Evolutionary conservation across 768 basidiomycete species (phyloP).

Genomic region (Tylopilus cervinicoccineus): DNA sequence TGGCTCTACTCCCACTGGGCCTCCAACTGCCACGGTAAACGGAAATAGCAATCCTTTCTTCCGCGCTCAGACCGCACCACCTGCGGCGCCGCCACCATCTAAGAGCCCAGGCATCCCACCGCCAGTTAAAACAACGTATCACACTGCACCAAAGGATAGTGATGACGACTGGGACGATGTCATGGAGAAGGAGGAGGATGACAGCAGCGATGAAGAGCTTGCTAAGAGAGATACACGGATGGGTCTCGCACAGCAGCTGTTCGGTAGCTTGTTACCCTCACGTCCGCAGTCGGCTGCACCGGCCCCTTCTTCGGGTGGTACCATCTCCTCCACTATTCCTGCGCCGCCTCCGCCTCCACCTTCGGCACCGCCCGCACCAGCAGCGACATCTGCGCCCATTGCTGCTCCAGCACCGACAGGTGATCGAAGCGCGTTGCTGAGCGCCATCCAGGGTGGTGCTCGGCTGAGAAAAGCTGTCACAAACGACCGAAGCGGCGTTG

Average conservation of each 20-base stretch:
- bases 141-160: constrained; percentile 53
- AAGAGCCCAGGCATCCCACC: constrained; percentile 37
- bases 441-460: constrained; percentile 74
- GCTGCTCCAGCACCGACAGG: constrained; percentile 40
- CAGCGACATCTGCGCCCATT: constrained; percentile 23
- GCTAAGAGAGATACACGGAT: constrained; percentile 58
- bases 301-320: constrained; percentile 15
- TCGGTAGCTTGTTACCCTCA: constrained; percentile 63
- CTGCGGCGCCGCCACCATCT: constrained; percentile 36
- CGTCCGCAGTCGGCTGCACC: constrained; percentile 54
- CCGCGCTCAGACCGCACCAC: constrained; percentile 42
- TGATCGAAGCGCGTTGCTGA: constrained; percentile 64
- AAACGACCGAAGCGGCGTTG: constrained; percentile 73
- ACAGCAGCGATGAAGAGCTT: constrained; percentile 79
- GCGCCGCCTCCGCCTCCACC: constrained; percentile 38
- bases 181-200: constrained; percentile 64
- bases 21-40: constrained; percentile 28
- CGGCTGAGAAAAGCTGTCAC: constrained; percentile 74
- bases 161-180: constrained; percentile 89
- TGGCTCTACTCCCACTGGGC: constrained; percentile 22
- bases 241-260: constrained; percentile 75
- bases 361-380: constrained; percentile 27
- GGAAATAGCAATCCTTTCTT: constrained; percentile 77
- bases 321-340: constrained; percentile 31
- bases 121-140: constrained; percentile 51